Evolutionary conservation across 1,284 basidiomycete genomes (phyloP), one percentile per base, ranked within the genome.

Genomic region (Quambalaria eucalypti): DNA sequence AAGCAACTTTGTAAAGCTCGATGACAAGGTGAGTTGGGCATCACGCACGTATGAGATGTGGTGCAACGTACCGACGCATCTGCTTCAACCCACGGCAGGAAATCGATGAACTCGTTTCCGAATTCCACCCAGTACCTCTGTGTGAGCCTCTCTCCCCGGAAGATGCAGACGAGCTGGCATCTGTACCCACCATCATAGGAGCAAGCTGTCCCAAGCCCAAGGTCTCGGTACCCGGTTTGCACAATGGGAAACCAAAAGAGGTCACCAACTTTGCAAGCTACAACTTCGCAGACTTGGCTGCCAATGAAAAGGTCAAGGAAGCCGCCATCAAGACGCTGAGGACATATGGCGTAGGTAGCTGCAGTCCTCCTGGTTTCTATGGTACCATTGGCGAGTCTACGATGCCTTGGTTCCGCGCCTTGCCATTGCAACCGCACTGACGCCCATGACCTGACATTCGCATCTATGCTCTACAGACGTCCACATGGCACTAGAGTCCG

Each of bases 331-430:
- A 88, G 55, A 88, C 87, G 0, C 79, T 98, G n/a, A 81, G 86
- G 54, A 87, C 87, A 74, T 97, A 96, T 67, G 95, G 95, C 31
- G 83, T 97, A 1, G 95, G 93, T 4, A 89, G 87, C 65, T 99
- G 95, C 72, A 92, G 93, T 14, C 95, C 95, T 36, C 87, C 92
- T 29, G 91, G 92, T 7, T 99, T 99, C 79, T 98, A 98, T 77
- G 95, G 95, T 23, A 95, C 88, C 8, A 83, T 96, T 57, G 90
- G 88, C 90, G 59, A 48, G 82, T 76, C 25, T 7, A 10, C 26
- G 16, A 5, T 6, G 26, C 46, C 16, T 3, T 25, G 4, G 7
- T 50, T 9, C 48, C 7, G 23, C 9, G 8, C 33, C 7, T 40
- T 16, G 16, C n/a, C 49, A 28, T 36, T 25, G 8, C 29, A 2